Evolutionary conservation across 2,329 filamentous ascomycete genomes (phyloP).

Genomic region (Alternaria brassicicola): DNA sequence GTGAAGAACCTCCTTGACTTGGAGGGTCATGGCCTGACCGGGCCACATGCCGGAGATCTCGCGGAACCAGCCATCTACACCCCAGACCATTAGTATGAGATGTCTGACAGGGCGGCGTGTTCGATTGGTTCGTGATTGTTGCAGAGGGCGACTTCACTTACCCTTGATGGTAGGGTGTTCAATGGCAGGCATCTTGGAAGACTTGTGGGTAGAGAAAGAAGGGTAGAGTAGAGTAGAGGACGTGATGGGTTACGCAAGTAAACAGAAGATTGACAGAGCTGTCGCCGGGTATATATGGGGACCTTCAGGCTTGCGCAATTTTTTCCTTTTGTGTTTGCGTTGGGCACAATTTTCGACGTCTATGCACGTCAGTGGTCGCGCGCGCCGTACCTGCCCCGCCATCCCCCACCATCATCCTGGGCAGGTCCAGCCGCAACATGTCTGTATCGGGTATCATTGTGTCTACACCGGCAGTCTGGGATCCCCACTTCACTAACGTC

Average conservation of each 20-base stretch:
- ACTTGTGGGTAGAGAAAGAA: conserved; percentile 6
- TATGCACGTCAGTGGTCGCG: conserved; percentile 32
- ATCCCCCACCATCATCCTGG: conserved; percentile 10
- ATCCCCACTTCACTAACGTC: background rate
- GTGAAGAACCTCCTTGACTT: conserved; percentile 94
- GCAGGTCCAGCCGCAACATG: conserved; percentile 20
- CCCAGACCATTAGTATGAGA: conserved; percentile 2
- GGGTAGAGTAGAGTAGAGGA: background rate
- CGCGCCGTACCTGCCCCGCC: conserved; percentile 19
- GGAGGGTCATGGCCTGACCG: conserved; percentile 92
- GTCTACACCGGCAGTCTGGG: background rate
- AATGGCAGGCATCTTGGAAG: conserved; percentile 66
- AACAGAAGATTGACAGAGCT: conserved; percentile 18
- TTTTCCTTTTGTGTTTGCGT: conserved; percentile 14
- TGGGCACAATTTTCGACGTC: conserved; percentile 18
- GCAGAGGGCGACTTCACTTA: conserved; percentile 41
- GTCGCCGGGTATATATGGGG: conserved; percentile 28
- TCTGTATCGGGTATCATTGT: background rate
- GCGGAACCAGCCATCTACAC: conserved; percentile 97
- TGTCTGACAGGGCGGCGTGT: background rate
- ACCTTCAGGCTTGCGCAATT: conserved; percentile 30
- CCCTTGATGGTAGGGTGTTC: conserved; percentile 79
- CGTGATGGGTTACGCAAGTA: conserved; percentile 13
- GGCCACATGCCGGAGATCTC: conserved; percentile 99
- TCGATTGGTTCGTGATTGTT: background rate